Base-by-base conservation (phyloP, 2,329 filamentous ascomycete species). In the Xylaria sp. region DNA sequence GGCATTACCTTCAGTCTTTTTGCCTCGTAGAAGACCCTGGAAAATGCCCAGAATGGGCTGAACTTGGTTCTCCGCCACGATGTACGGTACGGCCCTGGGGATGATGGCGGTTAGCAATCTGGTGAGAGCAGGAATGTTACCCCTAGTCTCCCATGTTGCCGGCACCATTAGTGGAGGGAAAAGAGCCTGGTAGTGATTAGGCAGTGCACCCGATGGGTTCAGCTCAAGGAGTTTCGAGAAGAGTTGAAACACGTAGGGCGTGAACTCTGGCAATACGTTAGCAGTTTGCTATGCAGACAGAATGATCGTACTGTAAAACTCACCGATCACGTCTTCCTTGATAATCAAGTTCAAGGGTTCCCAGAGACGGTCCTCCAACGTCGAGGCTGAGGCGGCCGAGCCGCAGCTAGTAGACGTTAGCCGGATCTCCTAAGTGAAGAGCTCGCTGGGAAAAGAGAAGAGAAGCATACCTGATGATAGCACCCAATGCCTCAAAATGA, bases 171-270 rank as follows among this genome's bases (percentile, higher is more conserved):
- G 83, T 3, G 91, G 90, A 0, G 80, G 81, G 48, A 97, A 83
- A 51, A 99, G 79, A 5, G 83, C 82, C 73, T 90, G 87, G 79
- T 95, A 97, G 71, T 91, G 89, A 30, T 85, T 83, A 2, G 92
- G 90, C 35, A 97, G 80, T 7, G 88, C 82, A n/a, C 85, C 88
- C 0, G 87, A 82, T 0, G 91, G 89, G 68, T 94, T 93, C 6
- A 89, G 85, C 75, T 97, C 93, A 2, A 99, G 82, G 11, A 99
- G 83, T 55, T 93, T 90, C 2, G 93, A 91, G 64, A 97, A 90
- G 42, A 99, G 84, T 73, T 99, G 94, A 80, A 99, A 96, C 57
- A 97, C 87, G 68, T 97, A 99, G 4, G 93, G 94, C 71, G 91
- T 88, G 72, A 99, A 99, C 76, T 99, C 94, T 88, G 65, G 39